Evolutionary conservation across 768 basidiomycete genomes (phyloP).

Genomic region (Naematelia encephala): DNA sequence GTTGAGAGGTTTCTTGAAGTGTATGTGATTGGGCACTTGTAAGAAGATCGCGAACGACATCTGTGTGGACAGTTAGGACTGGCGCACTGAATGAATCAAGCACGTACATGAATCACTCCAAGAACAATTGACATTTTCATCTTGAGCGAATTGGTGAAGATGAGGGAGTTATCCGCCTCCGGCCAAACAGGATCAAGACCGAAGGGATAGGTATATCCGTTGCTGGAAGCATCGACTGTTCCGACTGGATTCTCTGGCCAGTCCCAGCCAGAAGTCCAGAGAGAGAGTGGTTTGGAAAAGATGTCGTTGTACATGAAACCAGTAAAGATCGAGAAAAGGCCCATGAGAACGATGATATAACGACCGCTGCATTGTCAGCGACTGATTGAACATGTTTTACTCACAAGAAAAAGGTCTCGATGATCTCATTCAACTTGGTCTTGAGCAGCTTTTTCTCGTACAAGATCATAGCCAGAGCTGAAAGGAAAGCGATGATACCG

Average conservation of each 20-base stretch:
- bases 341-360: constrained; percentile 98
- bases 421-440: constrained; percentile 74
- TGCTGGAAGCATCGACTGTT: constrained; percentile 58
- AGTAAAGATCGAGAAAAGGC: constrained; percentile 92
- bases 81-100: background rate
- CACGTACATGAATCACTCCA: constrained; percentile 87
- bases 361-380: constrained; percentile 66
- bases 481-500: constrained; percentile 72
- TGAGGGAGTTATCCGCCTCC: constrained; percentile 79
- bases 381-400: constrained; percentile 49
- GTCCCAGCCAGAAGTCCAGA: constrained; percentile 88
- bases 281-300: constrained; percentile 84
- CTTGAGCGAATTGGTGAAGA: constrained; percentile 98
- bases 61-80: constrained; percentile 53
- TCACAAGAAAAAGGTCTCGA: constrained; percentile 87
- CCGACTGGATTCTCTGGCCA: constrained; percentile 61
- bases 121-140: constrained; percentile 99
- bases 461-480: constrained; percentile 79
- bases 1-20: constrained; percentile 79
- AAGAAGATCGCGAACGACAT: constrained; percentile 98
- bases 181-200: constrained; percentile 96
- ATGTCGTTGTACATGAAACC: constrained; percentile 99
- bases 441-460: constrained; percentile 77
- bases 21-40: constrained; percentile 91
- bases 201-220: constrained; percentile 78